Conservation (phyloP, 495 filamentous ascomycete species). For the Xylaria venustula region DNA sequence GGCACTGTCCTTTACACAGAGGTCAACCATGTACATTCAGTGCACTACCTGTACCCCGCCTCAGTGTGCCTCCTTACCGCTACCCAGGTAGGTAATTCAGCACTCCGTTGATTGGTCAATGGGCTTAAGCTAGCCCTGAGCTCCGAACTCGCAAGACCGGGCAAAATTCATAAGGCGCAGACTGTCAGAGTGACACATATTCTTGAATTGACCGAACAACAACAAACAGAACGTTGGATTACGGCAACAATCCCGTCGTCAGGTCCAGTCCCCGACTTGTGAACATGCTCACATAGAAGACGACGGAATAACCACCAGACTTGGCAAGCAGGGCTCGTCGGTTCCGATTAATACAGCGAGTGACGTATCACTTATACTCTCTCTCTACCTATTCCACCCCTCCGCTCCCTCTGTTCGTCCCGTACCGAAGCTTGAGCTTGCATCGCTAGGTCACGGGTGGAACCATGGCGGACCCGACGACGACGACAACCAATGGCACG, state of each 20-base stretch:
- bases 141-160: slow-evolving; percentile 2
- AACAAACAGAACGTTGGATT: background rate
- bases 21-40: too few species aligned
- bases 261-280: background rate
- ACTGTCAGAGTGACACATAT: background rate
- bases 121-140: background rate
- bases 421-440: background rate
- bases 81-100: background rate
- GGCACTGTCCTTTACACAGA: too few species aligned
- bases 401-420: background rate
- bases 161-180: background rate
- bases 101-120: slow-evolving; percentile 2
- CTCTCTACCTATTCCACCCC: too few species aligned
- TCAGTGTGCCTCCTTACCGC: too few species aligned
- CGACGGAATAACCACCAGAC: background rate
- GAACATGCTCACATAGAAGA: background rate
- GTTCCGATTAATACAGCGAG: background rate
- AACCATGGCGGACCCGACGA: slow-evolving; percentile 19
- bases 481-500: slow-evolving; percentile 12
- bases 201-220: background rate
- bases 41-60: too few species aligned
- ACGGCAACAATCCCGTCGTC: background rate
- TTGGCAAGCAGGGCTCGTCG: background rate
- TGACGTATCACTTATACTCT: too few species aligned
- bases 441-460: background rate